Evolutionary conservation across 2,329 filamentous ascomycete species (phyloP), one percentile per base, ranked within the genome.

Genomic region (Epichloe aotearoae): DNA sequence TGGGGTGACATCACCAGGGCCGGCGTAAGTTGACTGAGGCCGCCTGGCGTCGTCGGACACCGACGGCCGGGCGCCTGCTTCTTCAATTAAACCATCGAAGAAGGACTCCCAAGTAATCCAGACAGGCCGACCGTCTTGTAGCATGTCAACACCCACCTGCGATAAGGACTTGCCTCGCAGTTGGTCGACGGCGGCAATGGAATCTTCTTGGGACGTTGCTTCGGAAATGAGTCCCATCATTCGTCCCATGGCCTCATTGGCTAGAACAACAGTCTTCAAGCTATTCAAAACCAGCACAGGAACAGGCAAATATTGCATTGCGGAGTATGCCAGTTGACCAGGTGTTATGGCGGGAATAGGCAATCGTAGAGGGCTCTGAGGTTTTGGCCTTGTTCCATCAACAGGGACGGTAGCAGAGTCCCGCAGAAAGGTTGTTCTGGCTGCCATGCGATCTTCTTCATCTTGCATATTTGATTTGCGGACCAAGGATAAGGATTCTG

Each of bases 211-310:
- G 26, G 65, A 66, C 4, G 67, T 58, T 30, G 65, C 62, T 15
- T 72, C 69, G 3, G 61, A 55, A 26, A 79, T 70, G 46, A 86
- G 34, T 84, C 85, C 40, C 41, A 53, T 50, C 58, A 90, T 67
- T 50, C 79, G 74, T 1, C 80, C 83, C 77, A 88, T 83, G 19
- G 86, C 82, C 57, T 88, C 83, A 58, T 90, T 90, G 23, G 85
- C 85, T 36, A 89, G 65, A 1, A 86, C 74, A 3, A 89, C 76
- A 0, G 82, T 85, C 65, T 88, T 89, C 33, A 77, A 60, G 37
- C 74, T 78, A 47, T 82, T 83, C 37, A 90, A 68, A 1, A 90
- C 79, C 37, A 89, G 64, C 4, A 87, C 64, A 0, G 86, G 86
- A 45, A 87, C 79, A 0, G 86, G 86, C 5, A 90, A 71, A 60